Percentiles rank a stretch among this genome's conserved stretches.
These are phyloP conservation scores for Fusarium fracticaudum DNA, from an alignment of 2,329 filamentous ascomycete genomes.

Conservation along the genomic window DNA sequence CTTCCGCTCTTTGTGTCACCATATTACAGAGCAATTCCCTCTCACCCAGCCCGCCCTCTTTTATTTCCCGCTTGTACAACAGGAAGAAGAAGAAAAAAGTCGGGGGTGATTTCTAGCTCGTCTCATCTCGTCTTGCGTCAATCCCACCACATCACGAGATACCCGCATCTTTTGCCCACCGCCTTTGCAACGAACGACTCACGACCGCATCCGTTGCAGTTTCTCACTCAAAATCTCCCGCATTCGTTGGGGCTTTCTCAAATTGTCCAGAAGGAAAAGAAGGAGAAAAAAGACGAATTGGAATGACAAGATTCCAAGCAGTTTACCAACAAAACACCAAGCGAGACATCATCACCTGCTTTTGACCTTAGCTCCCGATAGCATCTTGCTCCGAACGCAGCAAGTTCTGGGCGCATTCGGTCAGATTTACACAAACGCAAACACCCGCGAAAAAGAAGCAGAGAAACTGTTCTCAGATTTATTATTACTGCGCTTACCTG, in stretches of 20 bases:
- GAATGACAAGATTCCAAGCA: slow-evolving; percentile 4
- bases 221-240: background rate
- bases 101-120: background rate
- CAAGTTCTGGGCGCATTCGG: slow-evolving; percentile 11
- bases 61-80: background rate
- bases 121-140: background rate
- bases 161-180: slow-evolving; percentile 24
- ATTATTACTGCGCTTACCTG: slow-evolving; percentile 21
- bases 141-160: slow-evolving; percentile 31
- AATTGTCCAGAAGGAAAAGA: slow-evolving; percentile 25
- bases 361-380: slow-evolving; percentile 1
- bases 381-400: slow-evolving; percentile 13
- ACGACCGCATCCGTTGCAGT: slow-evolving; percentile 26
- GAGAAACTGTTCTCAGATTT: slow-evolving; percentile 5
- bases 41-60: background rate
- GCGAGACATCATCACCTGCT: slow-evolving; percentile 16
- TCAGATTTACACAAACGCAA: slow-evolving; percentile 7
- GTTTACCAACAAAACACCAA: slow-evolving; percentile 13
- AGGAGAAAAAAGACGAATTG: slow-evolving; percentile 5
- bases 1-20: slow-evolving; percentile 9
- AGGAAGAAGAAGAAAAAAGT: background rate
- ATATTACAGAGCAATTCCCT: background rate
- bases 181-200: slow-evolving; percentile 18
- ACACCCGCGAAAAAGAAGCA: slow-evolving; percentile 2
- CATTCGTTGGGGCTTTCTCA: background rate